Base-by-base conservation (phyloP, 1,139 yeast genomes). In the Yamadazyma oceani region DNA sequence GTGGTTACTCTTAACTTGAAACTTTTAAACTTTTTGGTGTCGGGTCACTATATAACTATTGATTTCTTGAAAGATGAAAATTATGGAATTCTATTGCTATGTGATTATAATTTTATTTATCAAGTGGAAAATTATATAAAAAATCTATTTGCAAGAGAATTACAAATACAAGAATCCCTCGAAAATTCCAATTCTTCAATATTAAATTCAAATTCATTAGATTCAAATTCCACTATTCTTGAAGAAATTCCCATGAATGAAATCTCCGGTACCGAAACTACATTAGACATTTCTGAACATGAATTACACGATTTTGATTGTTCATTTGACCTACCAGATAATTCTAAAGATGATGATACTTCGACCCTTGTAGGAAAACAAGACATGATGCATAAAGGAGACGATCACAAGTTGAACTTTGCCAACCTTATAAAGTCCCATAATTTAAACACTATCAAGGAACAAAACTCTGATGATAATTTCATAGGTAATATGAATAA, bases 51-150 rank as follows among this genome's bases (percentile, higher is more conserved):
- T 2, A 40, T 59, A 1, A 37, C 42, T n/a, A 46, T 66, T 3
- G 58, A 54, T 13, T 66, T 64, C 40, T 38, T 57, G 21, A 53
- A 61, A 26, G 70, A 69, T 44, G 69, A 65, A 26, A 58, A 54
- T 36, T 61, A 58, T 41, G 57, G 60, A 2, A 47, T 66, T 7
- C 48, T 64, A 13, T 41, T 60, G 9, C 45, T 58, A n/a, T 61
- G 68, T 43, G 69, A 60, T 35, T 49, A 48, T 17, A 50, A 51
- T n/a, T 54, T 66, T 19, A 38, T 63, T 2, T 53, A 45, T 7
- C 60, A 58, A 31, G 55, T 69, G 15, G 62, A 60, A 36, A 34
- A 40, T 10, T 69, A 69, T 40, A 58, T 66, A 11, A 46, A 46
- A n/a, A 30, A 23, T 11, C 17, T 34, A 12, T 48, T 41, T 34